Percentiles rank a stretch among this genome's conserved stretches.
phyloP scores from a whole-genome alignment of 148 eudicot genomes.

The Rhododendron ferrugineum region DNA sequence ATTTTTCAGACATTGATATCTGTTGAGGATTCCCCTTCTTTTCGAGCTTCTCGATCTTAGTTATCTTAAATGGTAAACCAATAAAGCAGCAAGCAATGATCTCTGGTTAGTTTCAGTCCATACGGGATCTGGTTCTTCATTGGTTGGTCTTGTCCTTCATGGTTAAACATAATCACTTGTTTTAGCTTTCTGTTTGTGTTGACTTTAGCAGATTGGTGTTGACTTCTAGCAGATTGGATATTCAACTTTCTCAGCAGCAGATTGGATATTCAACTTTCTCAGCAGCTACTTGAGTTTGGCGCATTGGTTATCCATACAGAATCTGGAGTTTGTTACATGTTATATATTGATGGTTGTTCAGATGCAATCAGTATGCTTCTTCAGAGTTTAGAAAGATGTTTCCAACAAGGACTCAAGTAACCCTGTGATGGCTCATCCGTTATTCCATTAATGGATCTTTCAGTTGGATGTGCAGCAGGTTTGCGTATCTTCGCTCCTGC shows the following conservation, averaged over 20 bases:
- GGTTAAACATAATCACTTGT: neutral
- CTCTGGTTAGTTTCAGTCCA: neutral
- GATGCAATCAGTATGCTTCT: neutral
- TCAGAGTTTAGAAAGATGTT: neutral
- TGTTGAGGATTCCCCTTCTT: neutral
- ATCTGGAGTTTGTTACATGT: neutral
- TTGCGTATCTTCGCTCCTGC: neutral
- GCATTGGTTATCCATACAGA: neutral
- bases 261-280: no score
- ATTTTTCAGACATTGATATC: neutral
- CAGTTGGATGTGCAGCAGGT: neutral
- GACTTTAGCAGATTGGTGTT: neutral
- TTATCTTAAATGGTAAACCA: neutral
- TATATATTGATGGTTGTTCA: neutral
- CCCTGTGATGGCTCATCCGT: neutral
- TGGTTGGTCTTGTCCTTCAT: neutral
- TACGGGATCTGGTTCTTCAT: neutral
- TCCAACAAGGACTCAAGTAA: neutral
- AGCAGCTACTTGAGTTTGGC: neutral
- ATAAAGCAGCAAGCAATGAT: neutral
- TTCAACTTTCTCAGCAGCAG: no score
- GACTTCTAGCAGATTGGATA: no score
- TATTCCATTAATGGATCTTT: neutral
- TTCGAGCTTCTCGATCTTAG: neutral
- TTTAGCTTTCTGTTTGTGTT: neutral